phyloP scores from a whole-genome alignment of 345 rosid species.

The Pugionium cornutum region DNA sequence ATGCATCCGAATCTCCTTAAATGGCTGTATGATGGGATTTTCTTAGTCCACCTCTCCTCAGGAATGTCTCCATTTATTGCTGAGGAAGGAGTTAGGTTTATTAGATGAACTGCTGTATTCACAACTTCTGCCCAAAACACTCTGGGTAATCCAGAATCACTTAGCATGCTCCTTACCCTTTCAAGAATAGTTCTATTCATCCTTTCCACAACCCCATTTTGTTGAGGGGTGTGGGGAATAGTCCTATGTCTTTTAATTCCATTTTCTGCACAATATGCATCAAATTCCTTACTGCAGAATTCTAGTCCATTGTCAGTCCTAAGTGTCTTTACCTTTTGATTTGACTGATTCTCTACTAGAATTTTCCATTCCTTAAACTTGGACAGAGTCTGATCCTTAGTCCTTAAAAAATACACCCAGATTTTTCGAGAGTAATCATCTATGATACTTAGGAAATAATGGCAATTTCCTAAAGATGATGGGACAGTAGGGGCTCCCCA shows the following conservation, averaged over 20 bases:
- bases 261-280: not conserved
- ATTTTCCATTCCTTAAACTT: not conserved
- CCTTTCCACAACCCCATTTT: not conserved
- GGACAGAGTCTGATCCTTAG: not conserved
- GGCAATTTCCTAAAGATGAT: not conserved
- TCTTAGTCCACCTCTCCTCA: not conserved
- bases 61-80: not conserved
- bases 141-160: not conserved
- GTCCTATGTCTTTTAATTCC: not conserved
- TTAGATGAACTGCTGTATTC: not conserved
- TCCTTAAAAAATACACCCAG: not conserved
- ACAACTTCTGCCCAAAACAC: not conserved
- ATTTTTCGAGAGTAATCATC: not conserved
- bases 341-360: not conserved
- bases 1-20: not conserved
- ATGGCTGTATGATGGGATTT: not conserved
- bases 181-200: not conserved
- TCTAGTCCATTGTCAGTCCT: not conserved
- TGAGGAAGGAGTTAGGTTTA: not conserved
- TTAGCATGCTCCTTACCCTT: not conserved
- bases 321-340: not conserved
- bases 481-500: not conserved
- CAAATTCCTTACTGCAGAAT: not conserved
- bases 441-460: no score
- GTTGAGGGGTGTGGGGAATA: not conserved